phyloP scores from a whole-genome alignment of 345 rosid genomes.

The Clausena lansium region DNA sequence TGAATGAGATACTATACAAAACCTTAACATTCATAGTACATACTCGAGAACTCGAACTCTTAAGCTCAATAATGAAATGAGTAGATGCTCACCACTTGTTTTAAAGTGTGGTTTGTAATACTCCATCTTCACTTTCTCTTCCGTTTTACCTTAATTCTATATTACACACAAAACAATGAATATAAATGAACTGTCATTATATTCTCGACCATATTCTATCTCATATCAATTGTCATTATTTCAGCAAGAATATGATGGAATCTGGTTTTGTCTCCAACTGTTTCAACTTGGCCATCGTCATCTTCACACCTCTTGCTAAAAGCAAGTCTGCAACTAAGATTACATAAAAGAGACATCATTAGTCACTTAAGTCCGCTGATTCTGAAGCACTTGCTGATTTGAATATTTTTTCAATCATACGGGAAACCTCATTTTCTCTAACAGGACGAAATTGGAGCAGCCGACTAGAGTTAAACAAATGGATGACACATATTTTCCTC shows the following conservation, averaged over 20 bases:
- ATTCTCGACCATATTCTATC: no score
- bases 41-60: no score
- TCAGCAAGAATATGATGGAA: constrained; percentile 19
- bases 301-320: constrained; percentile 35
- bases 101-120: no score
- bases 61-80: no score
- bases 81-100: no score
- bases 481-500: constrained; percentile 23
- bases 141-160: no score
- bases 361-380: constrained; percentile 12
- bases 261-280: constrained; percentile 5
- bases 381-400: background rate
- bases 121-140: no score
- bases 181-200: no score
- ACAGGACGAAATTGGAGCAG: constrained; percentile 20
- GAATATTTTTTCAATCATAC: constrained; percentile 20
- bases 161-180: no score
- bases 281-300: background rate
- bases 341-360: constrained; percentile 15
- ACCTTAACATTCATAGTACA: no score
- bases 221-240: no score
- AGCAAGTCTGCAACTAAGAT: constrained; percentile 23
- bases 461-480: constrained; percentile 25
- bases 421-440: constrained; percentile 27
- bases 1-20: no score